Evolutionary conservation across 2,329 filamentous ascomycete species (phyloP).

Genomic region (Alternaria sp.): DNA sequence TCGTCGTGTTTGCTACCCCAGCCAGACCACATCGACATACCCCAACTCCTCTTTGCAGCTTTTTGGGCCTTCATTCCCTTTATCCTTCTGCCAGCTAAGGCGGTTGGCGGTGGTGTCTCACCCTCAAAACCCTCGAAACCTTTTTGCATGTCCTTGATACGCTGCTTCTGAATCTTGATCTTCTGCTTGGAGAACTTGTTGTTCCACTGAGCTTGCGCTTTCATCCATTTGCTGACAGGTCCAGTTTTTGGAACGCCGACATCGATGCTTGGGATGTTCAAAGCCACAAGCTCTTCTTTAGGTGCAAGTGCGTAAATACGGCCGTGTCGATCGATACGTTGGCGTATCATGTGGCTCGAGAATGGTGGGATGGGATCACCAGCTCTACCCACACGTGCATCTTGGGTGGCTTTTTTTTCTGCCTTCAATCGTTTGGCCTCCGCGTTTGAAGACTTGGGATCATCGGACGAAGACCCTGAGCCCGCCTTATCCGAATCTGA

Average conservation of each 20-base stretch:
- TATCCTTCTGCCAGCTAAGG: slow-evolving; percentile 75
- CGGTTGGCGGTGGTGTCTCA: slow-evolving; percentile 83
- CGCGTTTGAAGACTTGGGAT: slow-evolving; percentile 28
- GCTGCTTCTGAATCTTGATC: slow-evolving; percentile 74
- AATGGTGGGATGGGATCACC: slow-evolving; percentile 85
- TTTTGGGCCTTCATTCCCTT: slow-evolving; percentile 58
- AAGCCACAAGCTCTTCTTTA: slow-evolving; percentile 68
- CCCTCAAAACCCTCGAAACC: slow-evolving; percentile 76
- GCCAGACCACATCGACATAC: slow-evolving; percentile 81
- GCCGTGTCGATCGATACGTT: slow-evolving; percentile 82
- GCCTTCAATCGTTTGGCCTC: slow-evolving; percentile 25
- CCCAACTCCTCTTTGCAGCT: slow-evolving; percentile 72
- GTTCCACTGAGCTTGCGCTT: slow-evolving; percentile 76
- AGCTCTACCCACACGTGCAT: slow-evolving; percentile 74
- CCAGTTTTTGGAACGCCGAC: slow-evolving; percentile 82
- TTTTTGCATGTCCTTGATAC: slow-evolving; percentile 74
- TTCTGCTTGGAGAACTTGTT: slow-evolving; percentile 73
- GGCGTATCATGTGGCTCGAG: slow-evolving; percentile 87
- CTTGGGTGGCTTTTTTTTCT: slow-evolving; percentile 18
- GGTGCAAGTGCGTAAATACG: slow-evolving; percentile 73
- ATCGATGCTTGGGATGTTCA: slow-evolving; percentile 69
- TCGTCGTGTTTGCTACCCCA: slow-evolving; percentile 93
- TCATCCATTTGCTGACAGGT: slow-evolving; percentile 84
- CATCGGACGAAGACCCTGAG: slow-evolving; percentile 33
- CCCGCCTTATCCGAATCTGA: slow-evolving; percentile 22